Conservation (phyloP, 2,329 filamentous ascomycete species). For the Lasiodiplodia theobromae region DNA sequence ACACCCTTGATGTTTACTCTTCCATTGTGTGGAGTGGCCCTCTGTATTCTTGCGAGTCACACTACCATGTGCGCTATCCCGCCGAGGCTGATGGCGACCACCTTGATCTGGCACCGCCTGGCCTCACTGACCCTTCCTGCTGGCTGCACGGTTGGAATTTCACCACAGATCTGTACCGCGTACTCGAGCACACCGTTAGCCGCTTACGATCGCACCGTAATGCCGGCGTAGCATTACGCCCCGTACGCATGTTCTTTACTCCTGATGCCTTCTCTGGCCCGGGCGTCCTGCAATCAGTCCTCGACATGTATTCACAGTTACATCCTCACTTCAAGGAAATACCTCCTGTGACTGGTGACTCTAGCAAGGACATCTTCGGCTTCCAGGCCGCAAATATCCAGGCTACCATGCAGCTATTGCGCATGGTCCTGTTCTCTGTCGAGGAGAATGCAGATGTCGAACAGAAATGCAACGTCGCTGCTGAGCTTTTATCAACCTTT, state of each 20-base stretch:
- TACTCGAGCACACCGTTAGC: constrained; percentile 59
- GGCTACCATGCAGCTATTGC: constrained; percentile 56
- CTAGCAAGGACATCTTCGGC: constrained; percentile 49
- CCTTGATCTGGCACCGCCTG: constrained; percentile 38
- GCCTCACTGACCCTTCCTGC: constrained; percentile 37
- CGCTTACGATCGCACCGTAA: constrained; percentile 36
- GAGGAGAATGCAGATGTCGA: constrained; percentile 47
- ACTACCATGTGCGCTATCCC: constrained; percentile 57
- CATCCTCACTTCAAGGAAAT: constrained; percentile 42
- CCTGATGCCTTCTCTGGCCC: constrained; percentile 35
- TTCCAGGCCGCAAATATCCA: constrained; percentile 61
- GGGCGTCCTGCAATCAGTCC: constrained; percentile 39
- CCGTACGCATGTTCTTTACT: constrained; percentile 30
- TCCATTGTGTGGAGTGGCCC: constrained; percentile 61
- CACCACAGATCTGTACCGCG: constrained; percentile 63
- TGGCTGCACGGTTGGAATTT: constrained; percentile 67
- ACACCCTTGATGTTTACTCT: constrained; percentile 63
- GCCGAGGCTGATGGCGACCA: constrained; percentile 57
- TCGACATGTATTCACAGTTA: constrained; percentile 39
- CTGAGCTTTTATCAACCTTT: constrained; percentile 54
- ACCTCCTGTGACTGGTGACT: constrained; percentile 41
- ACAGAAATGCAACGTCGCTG: constrained; percentile 55
- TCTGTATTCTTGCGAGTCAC: constrained; percentile 55
- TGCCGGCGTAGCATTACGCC: background rate
- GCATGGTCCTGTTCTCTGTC: constrained; percentile 54